Evolutionary conservation across 2,329 filamentous ascomycete species (phyloP).

Genomic region (Cercospora canescens): DNA sequence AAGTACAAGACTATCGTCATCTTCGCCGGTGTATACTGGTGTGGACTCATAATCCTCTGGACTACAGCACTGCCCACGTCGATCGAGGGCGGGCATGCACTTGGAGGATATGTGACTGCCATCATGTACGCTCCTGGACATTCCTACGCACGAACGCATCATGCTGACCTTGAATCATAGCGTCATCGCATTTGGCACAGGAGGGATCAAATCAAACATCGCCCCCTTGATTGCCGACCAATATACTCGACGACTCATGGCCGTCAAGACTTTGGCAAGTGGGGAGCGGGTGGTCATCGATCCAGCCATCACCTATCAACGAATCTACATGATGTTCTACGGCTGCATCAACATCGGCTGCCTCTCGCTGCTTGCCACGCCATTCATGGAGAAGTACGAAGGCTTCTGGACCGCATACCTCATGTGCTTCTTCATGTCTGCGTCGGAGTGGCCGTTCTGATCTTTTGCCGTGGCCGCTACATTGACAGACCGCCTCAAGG

Average conservation of each 20-base stretch:
- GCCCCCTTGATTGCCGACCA: constrained; percentile 52
- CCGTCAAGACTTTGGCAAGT: constrained; percentile 39
- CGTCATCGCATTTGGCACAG: constrained; percentile 73
- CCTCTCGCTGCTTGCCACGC: constrained; percentile 65
- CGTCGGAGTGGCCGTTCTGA: constrained; percentile 58
- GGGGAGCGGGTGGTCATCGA: constrained; percentile 50
- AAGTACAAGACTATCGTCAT: constrained; percentile 70
- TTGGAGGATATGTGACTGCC: constrained; percentile 64
- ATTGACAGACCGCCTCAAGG: constrained; percentile 57
- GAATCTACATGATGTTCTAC: constrained; percentile 66
- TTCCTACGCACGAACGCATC: background rate
- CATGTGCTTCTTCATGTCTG: constrained; percentile 62
- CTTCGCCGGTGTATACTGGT: constrained; percentile 63
- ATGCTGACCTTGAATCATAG: background rate
- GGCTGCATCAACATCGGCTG: constrained; percentile 72
- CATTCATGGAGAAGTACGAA: constrained; percentile 65
- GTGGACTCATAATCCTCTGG: constrained; percentile 67
- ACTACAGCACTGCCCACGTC: constrained; percentile 64
- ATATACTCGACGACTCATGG: constrained; percentile 43
- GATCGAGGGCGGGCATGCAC: constrained; percentile 59
- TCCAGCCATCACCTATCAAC: constrained; percentile 48
- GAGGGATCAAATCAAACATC: constrained; percentile 81
- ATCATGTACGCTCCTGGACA: constrained; percentile 44
- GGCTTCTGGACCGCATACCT: constrained; percentile 68
- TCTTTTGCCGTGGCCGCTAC: constrained; percentile 38